phyloP scores from a whole-genome alignment of 2,329 filamentous ascomycete genomes.

The Botryotinia narcissicola region DNA sequence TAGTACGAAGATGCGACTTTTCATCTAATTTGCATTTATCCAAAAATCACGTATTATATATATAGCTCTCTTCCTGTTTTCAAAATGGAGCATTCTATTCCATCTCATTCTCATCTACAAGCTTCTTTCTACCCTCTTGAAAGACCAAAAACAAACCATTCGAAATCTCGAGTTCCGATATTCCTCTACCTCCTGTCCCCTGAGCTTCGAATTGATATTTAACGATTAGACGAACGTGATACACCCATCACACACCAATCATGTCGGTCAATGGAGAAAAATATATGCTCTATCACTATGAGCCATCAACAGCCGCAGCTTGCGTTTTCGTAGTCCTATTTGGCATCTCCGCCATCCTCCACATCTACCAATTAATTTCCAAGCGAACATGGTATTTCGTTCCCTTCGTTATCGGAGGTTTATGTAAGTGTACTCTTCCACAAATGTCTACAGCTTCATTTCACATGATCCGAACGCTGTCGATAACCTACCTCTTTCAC shows the following conservation, averaged over 20 bases:
- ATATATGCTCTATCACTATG: slow-evolving; percentile 24
- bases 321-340: slow-evolving; percentile 26
- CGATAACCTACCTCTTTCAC: background rate
- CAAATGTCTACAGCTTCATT: background rate
- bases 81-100: background rate
- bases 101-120: background rate
- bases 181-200: background rate
- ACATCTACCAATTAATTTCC: slow-evolving; percentile 24
- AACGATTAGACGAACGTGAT: background rate
- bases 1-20: background rate
- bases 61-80: background rate
- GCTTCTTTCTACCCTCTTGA: background rate
- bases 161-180: background rate
- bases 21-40: background rate
- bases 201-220: background rate
- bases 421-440: background rate
- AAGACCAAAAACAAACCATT: background rate
- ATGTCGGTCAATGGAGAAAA: background rate
- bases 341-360: slow-evolving; percentile 17
- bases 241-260: background rate
- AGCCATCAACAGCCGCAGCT: slow-evolving; percentile 26
- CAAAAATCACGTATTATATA: background rate
- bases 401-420: slow-evolving; percentile 36
- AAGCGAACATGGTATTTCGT: slow-evolving; percentile 35
- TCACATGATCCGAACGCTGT: background rate